Conservation (phyloP, 2,329 filamentous ascomycete genomes). For the Cladosporium halotolerans region DNA sequence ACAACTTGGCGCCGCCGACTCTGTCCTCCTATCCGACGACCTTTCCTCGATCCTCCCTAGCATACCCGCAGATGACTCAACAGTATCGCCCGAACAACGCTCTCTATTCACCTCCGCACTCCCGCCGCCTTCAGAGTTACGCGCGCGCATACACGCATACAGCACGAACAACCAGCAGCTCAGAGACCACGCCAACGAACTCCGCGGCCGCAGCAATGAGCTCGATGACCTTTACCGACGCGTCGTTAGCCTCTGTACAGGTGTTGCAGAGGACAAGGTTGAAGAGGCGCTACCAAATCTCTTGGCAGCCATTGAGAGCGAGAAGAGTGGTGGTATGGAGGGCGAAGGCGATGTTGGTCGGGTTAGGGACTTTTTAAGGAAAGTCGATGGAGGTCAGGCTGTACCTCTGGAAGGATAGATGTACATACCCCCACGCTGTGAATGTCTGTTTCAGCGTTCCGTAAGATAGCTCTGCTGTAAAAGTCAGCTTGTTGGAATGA, state of each 20-base stretch:
- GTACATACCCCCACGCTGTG: no score
- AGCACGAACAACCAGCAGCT: constrained; percentile 62
- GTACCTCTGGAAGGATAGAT: no score
- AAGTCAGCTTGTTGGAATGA: no score
- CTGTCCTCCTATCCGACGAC: constrained; percentile 3
- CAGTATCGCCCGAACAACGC: constrained; percentile 5
- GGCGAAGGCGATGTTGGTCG: constrained; percentile 60
- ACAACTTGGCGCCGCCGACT: constrained; percentile 1
- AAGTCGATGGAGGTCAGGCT: constrained; percentile 55
- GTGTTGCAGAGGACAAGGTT: constrained; percentile 68
- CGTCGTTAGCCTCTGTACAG: constrained; percentile 81
- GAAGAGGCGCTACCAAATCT: constrained; percentile 74
- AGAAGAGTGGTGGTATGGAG: constrained; percentile 37
- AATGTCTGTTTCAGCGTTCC: no score
- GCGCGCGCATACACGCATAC: constrained; percentile 65
- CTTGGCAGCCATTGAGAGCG: constrained; percentile 83
- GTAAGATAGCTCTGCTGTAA: no score
- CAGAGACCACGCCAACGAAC: constrained; percentile 58
- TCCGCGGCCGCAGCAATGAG: constrained; percentile 75
- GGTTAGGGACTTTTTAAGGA: constrained; percentile 71
- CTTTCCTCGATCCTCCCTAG: neutral
- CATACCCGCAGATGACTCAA: neutral
- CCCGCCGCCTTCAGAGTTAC: constrained; percentile 39
- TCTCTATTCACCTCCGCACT: constrained; percentile 22
- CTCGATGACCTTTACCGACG: constrained; percentile 82